A percentile compares a stretch with the other conserved stretches of the same genome.
These are phyloP conservation scores for Colletotrichum spaethianum DNA, from an alignment of 2,329 filamentous ascomycete species.

Conservation along the genomic window DNA sequence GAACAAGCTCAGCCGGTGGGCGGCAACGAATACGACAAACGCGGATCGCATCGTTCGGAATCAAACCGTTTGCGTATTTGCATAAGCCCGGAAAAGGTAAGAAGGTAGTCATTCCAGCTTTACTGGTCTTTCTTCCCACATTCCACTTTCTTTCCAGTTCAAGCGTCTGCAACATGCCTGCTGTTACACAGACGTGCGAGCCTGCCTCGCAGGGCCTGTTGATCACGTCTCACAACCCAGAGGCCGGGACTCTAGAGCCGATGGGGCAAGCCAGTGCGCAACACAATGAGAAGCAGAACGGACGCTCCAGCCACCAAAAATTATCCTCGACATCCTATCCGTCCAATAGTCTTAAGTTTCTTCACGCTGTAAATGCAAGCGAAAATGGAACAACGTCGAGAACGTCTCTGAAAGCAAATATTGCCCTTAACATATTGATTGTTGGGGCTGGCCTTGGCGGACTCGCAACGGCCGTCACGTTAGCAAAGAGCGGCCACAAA, in stretches of 20 bases:
- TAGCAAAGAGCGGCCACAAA: slow-evolving; percentile 30
- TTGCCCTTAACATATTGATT: slow-evolving; percentile 27
- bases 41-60: background rate
- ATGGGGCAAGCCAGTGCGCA: background rate
- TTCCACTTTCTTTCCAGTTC: background rate
- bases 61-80: background rate
- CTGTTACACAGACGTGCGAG: background rate
- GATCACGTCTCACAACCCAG: background rate
- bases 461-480: slow-evolving; percentile 37
- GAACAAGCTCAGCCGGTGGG: background rate
- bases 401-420: background rate
- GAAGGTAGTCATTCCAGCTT: background rate
- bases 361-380: background rate
- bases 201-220: background rate
- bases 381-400: background rate
- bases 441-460: slow-evolving; percentile 42
- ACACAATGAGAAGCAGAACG: background rate
- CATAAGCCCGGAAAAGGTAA: background rate
- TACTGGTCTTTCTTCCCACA: too few relatives aligned
- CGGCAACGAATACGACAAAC: background rate
- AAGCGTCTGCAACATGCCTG: background rate
- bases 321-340: slow-evolving; percentile 25
- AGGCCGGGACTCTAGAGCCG: background rate
- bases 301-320: background rate
- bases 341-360: slow-evolving; percentile 37